Evolutionary conservation across 73 alveolate species (phyloP).

Genomic region (Stentor roeselii): DNA sequence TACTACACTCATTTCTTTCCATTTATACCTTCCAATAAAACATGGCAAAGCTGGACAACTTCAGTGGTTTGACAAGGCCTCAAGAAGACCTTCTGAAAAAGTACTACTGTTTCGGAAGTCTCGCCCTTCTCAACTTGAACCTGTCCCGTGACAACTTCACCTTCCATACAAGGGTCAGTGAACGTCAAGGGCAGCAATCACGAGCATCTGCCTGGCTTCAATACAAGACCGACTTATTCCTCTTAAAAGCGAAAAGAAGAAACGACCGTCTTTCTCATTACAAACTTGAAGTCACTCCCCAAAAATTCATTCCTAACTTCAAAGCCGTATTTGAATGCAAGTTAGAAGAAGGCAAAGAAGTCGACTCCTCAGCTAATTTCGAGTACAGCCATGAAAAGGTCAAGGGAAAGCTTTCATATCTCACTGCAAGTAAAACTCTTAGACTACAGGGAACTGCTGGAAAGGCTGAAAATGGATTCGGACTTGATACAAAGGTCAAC

Average conservation of each 20-base stretch:
- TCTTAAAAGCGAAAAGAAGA: neutral
- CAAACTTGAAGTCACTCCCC: neutral
- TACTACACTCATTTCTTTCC: conserved; percentile 7
- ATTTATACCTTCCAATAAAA: too few relatives aligned
- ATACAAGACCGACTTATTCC: neutral
- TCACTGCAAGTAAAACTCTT: neutral
- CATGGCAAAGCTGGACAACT: conserved; percentile 25
- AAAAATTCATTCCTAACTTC: neutral
- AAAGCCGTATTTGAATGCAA: conserved; percentile 8
- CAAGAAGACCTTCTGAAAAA: conserved; percentile 22
- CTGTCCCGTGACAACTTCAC: neutral
- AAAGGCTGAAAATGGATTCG: neutral
- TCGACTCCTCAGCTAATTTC: neutral
- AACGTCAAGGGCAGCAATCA: neutral
- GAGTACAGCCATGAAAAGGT: conserved; percentile 8
- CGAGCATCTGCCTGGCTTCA: conserved; percentile 24
- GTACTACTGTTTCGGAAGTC: conserved; percentile 19
- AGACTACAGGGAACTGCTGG: neutral
- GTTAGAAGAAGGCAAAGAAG: neutral
- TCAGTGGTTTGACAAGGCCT: conserved; percentile 16
- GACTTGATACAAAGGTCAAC: neutral
- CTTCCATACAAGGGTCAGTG: neutral
- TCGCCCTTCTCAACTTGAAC: conserved; percentile 15
- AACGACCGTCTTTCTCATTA: conserved; percentile 17
- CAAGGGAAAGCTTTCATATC: neutral